phyloP scores from a whole-genome alignment of 2,329 filamentous ascomycete species.

The Microdochium bolleyi region DNA sequence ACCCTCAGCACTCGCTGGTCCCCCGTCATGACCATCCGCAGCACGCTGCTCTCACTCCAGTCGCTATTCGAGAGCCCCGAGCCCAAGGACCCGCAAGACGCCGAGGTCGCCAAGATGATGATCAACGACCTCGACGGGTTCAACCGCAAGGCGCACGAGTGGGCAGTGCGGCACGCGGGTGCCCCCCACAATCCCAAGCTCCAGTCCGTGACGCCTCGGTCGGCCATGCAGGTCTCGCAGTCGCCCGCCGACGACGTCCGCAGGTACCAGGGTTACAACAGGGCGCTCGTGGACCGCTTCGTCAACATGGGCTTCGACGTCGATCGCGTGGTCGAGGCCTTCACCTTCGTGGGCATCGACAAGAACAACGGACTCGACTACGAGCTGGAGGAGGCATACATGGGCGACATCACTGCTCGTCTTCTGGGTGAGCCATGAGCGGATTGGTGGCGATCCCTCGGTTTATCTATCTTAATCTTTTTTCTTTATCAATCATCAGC shows the following conservation, averaged over 20 bases:
- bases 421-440: slow-evolving; percentile 62
- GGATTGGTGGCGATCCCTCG: background rate
- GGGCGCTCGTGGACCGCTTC: slow-evolving; percentile 74
- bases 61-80: slow-evolving; percentile 90
- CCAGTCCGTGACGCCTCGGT: slow-evolving; percentile 12
- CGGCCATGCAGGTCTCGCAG: slow-evolving; percentile 35
- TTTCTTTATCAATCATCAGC: background rate
- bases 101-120: slow-evolving; percentile 88
- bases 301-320: slow-evolving; percentile 87
- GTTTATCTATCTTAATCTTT: background rate
- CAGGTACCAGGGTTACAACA: slow-evolving; percentile 85
- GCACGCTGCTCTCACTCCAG: slow-evolving; percentile 84
- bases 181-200: slow-evolving; percentile 46
- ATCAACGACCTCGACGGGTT: slow-evolving; percentile 72
- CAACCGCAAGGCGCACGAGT: slow-evolving; percentile 75
- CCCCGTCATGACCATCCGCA: slow-evolving; percentile 93
- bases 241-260: slow-evolving; percentile 42
- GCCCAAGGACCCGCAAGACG: slow-evolving; percentile 93
- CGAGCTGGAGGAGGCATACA: slow-evolving; percentile 80
- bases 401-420: slow-evolving; percentile 81
- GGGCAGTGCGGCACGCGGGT: slow-evolving; percentile 77
- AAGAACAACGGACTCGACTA: slow-evolving; percentile 72
- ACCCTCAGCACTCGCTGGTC: slow-evolving; percentile 88
- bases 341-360: slow-evolving; percentile 75
- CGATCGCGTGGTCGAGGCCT: slow-evolving; percentile 77